These are phyloP conservation scores for Moricandia moricandioides DNA, from an alignment of 345 rosid species.

Conservation along the genomic window DNA sequence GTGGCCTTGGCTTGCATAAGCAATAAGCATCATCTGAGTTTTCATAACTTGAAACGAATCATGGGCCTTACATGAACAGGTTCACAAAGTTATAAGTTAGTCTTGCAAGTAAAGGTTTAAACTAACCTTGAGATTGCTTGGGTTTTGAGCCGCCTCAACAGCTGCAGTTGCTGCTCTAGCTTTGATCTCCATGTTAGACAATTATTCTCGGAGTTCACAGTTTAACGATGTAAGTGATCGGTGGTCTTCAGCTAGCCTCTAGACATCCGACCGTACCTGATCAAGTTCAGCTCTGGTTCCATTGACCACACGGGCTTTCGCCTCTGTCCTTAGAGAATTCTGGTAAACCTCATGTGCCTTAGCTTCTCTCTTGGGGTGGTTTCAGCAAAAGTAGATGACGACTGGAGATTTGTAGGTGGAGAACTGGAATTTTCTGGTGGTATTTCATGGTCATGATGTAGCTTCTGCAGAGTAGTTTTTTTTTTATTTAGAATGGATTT, in stretches of 20 bases:
- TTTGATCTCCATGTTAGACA: conserved; percentile 47
- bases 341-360: too few species aligned
- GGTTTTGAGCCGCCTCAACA: conserved; percentile 40
- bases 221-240: conserved; percentile 44
- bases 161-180: conserved; percentile 38
- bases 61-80: conserved; percentile 36
- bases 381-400: too few species aligned
- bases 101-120: neutral
- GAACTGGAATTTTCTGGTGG: neutral
- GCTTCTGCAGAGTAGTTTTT: too few species aligned
- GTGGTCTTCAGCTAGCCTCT: neutral
- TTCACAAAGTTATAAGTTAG: conserved; percentile 1
- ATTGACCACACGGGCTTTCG: too few species aligned
- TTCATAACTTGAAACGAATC: conserved; percentile 47
- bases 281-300: too few species aligned
- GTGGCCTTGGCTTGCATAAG: conserved; percentile 29
- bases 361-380: too few species aligned
- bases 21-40: conserved; percentile 31
- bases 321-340: too few species aligned
- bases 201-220: conserved; percentile 49
- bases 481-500: neutral
- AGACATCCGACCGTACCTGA: too few species aligned
- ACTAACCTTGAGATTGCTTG: conserved; percentile 40
- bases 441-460: neutral
- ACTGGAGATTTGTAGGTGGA: neutral